Base-by-base conservation (phyloP, 1,139 yeast genomes). In the Lodderomyces beijingensis region DNA sequence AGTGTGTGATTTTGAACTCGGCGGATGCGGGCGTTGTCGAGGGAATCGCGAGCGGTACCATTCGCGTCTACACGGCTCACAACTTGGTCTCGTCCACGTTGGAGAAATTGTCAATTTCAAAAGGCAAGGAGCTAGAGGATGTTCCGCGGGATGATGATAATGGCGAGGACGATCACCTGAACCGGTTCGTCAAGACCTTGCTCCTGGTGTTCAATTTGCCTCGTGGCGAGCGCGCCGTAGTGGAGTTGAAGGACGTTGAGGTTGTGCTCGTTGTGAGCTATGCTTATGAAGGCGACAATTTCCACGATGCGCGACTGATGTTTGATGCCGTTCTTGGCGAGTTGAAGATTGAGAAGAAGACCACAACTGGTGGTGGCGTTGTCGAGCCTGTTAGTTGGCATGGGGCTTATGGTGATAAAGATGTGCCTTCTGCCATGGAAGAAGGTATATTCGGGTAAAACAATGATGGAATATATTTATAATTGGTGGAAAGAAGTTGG, bases 261-360 rank as follows among this genome's bases (percentile, higher is more conserved):
- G 37, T 51, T 14, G 45, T 38, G 23, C 55, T 62, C 2, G 42
- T 70, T 25, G 65, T 65, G 13, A 64, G 76, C 13, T 79, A 69
- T 50, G 93, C 81, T 2, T 87, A 85, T 50, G 96, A 89, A 53
- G 96, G 97, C 19, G 96, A 88, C 55, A 89, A 89, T 53, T 74
- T 80, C 30, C 55, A 60, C 16, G 96, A 88, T 52, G 94, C 94
- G 1, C 68, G 65, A 35, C 49, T 57, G 9, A 59, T 84, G 40
- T 83, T 86, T 3, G 44, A 46, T 5, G 55, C 58, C 28, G 51
- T 65, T 25, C 53, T 51, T 20, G 51, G 51, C 21, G 54, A 51
- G 25, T 51, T 70, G 11, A 50, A 55, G 1, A 31, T 70, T 17
- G 16, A 15, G 12, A 6, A 25, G 14, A 43, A 39, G 17, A 8